These are phyloP conservation scores for Hibiscus mutabilis DNA, from an alignment of 345 rosid species.

Conservation along the genomic window DNA sequence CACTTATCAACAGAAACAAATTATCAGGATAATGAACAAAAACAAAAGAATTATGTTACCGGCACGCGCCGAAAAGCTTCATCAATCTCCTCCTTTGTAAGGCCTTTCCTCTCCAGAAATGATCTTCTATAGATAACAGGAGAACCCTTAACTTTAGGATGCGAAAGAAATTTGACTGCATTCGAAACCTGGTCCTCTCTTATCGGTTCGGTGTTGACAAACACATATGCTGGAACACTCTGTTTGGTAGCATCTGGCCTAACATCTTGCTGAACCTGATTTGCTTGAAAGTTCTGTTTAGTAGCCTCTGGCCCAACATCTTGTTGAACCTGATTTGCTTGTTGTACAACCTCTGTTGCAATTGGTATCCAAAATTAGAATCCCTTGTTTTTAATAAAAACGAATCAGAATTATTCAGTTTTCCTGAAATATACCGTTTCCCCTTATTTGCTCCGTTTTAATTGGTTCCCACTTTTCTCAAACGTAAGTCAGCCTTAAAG, in stretches of 20 bases:
- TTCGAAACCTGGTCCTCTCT: conserved; percentile 92
- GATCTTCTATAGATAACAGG: conserved; percentile 87
- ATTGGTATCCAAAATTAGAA: conserved; percentile 6
- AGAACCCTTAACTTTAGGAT: conserved; percentile 87
- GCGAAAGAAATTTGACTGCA: conserved; percentile 93
- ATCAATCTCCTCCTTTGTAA: conserved; percentile 91
- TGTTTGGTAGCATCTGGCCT: conserved; percentile 36
- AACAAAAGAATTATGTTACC: conserved; percentile 31
- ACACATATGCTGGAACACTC: conserved; percentile 48
- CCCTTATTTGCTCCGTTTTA: background rate
- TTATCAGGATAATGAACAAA: background rate
- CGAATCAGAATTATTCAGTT: background rate
- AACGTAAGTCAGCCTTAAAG: background rate
- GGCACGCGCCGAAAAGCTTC: conserved; percentile 96
- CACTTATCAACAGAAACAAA: background rate
- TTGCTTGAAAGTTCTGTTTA: conserved; percentile 12
- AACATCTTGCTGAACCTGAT: conserved; percentile 3
- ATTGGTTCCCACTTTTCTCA: background rate
- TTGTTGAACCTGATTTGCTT: conserved; percentile 13
- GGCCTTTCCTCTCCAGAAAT: conserved; percentile 94
- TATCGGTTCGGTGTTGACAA: conserved; percentile 82
- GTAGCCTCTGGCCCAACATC: too few relatives aligned
- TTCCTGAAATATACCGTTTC: background rate
- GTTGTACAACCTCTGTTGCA: conserved; percentile 37
- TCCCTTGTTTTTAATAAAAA: background rate